Conservation (phyloP, 208 protist genomes). For the Wallacemonas sp. region DNA sequence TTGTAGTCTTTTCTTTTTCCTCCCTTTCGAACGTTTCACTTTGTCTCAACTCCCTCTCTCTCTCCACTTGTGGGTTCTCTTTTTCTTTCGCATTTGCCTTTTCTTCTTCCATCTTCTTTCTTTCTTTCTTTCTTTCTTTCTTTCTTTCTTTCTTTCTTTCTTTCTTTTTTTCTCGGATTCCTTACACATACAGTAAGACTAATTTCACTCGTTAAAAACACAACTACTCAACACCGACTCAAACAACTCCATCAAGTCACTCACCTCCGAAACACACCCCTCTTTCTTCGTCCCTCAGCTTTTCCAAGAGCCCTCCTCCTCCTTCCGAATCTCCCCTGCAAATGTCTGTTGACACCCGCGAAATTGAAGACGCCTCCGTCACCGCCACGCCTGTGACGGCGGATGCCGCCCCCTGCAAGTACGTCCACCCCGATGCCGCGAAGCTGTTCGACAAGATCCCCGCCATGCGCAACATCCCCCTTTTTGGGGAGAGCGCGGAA, state of each 20-base stretch:
- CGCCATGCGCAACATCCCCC: constrained; percentile 29
- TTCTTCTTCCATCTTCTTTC: constrained; percentile 6
- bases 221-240: background rate
- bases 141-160: constrained; percentile 1
- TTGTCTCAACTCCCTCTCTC: background rate
- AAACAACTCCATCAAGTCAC: background rate
- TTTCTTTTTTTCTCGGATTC: background rate
- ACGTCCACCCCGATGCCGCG: constrained; percentile 42
- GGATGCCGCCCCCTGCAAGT: constrained; percentile 8
- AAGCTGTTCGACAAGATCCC: constrained; percentile 32
- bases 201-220: background rate
- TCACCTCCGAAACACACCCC: background rate
- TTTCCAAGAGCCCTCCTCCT: background rate
- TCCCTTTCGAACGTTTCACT: no score
- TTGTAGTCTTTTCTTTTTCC: no score
- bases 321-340: background rate
- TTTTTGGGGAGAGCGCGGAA: constrained; percentile 33
- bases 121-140: constrained; percentile 7
- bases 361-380: background rate
- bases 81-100: background rate
- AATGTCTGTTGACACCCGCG: constrained; percentile 7
- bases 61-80: background rate
- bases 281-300: background rate
- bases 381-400: background rate
- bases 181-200: background rate